Base-by-base conservation (phyloP, 495 filamentous ascomycete species). In the Penicilliopsis zonata region DNA sequence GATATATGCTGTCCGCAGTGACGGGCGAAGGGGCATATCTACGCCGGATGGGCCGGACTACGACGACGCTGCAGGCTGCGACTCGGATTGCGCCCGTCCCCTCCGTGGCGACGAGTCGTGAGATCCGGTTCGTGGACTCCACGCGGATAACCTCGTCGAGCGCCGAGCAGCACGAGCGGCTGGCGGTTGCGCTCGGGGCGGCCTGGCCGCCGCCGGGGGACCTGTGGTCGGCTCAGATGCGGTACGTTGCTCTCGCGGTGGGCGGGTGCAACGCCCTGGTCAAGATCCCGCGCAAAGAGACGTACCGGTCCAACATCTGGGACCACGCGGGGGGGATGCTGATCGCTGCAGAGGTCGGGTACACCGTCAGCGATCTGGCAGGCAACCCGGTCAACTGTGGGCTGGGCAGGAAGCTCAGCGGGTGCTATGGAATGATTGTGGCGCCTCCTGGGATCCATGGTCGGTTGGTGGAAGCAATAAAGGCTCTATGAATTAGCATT, bases 281-380 rank as follows among this genome's bases (percentile, higher is more conserved):
- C 9, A 78, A 80, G 59, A 57, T 82, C 8, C 76, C 79, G 32
- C 59, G 61, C 36, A 56, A 59, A 3, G 44, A 51, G 3, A 48
- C 55, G 0, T 59, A 74, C 35, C 56, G 55, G 16, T 76, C 67
- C n/a, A 76, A 77, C 50, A 60, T 78, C 10, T 83, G 79, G 79
- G 79, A 83, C 40, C 79, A 83, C 50, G 70, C 72, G 0, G 79
- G 77, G 5, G 77, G 74, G 0, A 75, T 80, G 67, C 48, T 83
- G 16, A 56, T 82, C 18, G 78, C 72, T 28, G 58, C 73, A 49
- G 79, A 83, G 42, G 52, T 74, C 2, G 79, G 79, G 0, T 74
- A 72, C 18, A 56, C 57, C 33, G 61, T 83, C 12, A 79, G 69
- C 0, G 78, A 83, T 40, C 51, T 82, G 2, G 52, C 74, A 30